Conservation (phyloP, 345 rosid genomes). For the Gossypium anomalum region DNA sequence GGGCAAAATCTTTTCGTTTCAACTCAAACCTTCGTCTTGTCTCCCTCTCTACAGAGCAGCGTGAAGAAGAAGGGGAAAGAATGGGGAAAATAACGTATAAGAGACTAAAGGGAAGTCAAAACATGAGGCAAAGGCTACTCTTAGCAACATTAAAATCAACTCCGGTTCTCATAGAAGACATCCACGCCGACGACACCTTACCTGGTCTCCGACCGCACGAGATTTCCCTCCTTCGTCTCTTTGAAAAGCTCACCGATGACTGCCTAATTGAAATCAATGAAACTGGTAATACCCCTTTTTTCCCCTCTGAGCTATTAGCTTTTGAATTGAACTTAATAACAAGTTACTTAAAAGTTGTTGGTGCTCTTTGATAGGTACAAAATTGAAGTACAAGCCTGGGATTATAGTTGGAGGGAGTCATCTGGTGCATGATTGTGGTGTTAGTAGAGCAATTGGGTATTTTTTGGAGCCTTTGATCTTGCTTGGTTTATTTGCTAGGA, state of each 20-base stretch:
- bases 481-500: conserved; percentile 73
- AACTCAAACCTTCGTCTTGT: neutral
- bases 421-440: conserved; percentile 62
- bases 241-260: conserved; percentile 69
- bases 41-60: neutral
- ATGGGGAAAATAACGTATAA: conserved; percentile 65
- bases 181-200: conserved; percentile 55
- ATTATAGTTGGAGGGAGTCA: conserved; percentile 73
- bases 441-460: conserved; percentile 76
- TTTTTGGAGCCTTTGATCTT: conserved; percentile 79
- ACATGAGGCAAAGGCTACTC: conserved; percentile 68
- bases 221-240: conserved; percentile 73
- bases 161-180: conserved; percentile 56
- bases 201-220: conserved; percentile 83
- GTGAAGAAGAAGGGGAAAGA: conserved; percentile 2
- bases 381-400: conserved; percentile 66
- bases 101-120: conserved; percentile 69
- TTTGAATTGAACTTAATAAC: neutral
- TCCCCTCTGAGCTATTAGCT: neutral
- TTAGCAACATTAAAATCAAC: conserved; percentile 63
- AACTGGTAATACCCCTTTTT: conserved; percentile 43
- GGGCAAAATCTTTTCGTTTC: neutral
- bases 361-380: conserved; percentile 2
- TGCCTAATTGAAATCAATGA: conserved; percentile 63
- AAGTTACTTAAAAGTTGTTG: neutral